phyloP scores from a whole-genome alignment of 2,329 filamentous ascomycete species.

The Talaromyces albobiverticillius region DNA sequence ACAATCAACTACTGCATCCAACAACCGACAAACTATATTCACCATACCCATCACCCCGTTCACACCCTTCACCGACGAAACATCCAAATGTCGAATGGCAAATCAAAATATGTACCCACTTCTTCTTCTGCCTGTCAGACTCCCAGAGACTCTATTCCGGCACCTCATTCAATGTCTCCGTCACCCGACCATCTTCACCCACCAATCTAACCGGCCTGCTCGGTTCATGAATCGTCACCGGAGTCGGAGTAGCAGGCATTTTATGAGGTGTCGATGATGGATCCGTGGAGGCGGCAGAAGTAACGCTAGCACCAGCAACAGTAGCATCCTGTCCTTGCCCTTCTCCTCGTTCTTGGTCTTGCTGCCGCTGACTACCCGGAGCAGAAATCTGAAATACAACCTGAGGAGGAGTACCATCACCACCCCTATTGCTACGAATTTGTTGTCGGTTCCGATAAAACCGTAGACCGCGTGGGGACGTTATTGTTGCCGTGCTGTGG shows the following conservation, averaged over 20 bases:
- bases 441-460: constrained; percentile 22
- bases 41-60: too few species aligned
- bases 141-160: neutral
- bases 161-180: constrained; percentile 14
- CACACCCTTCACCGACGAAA: too few species aligned
- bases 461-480: constrained; percentile 4
- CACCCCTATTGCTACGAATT: constrained; percentile 18
- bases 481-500: constrained; percentile 32
- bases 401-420: constrained; percentile 16
- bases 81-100: neutral
- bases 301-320: constrained; percentile 1
- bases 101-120: neutral
- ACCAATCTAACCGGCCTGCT: constrained; percentile 32
- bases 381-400: constrained; percentile 22
- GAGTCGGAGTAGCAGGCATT: constrained; percentile 21
- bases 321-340: neutral
- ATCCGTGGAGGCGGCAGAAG: neutral
- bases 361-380: constrained; percentile 26
- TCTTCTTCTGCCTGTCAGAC: neutral
- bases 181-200: constrained; percentile 14
- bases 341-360: neutral
- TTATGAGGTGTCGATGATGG: constrained; percentile 14
- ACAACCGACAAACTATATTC: neutral
- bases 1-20: neutral
- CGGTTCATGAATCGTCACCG: constrained; percentile 25